Percentiles rank a stretch among this genome's conserved stretches.
Conservation (phyloP, 768 basidiomycete genomes). For the Galerina sulciceps region DNA sequence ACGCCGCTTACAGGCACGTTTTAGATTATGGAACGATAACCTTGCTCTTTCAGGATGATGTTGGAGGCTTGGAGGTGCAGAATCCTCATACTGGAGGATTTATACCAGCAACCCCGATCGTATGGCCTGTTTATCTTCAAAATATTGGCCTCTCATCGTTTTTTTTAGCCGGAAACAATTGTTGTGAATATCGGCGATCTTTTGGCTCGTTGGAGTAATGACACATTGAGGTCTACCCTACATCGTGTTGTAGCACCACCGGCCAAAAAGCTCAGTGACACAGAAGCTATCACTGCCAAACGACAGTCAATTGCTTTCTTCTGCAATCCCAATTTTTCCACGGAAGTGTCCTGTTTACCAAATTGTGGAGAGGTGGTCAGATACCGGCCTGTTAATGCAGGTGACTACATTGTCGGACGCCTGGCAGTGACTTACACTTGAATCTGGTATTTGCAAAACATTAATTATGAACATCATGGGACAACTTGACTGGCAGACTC, state of each 20-base stretch:
- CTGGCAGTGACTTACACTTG: constrained; percentile 61
- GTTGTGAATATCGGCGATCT: constrained; percentile 86
- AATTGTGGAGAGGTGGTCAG: constrained; percentile 62
- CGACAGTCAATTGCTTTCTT: constrained; percentile 89
- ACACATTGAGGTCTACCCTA: constrained; percentile 76
- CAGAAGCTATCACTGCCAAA: constrained; percentile 59
- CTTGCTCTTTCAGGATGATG: constrained; percentile 78
- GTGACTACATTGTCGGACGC: constrained; percentile 77
- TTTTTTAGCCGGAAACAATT: constrained; percentile 70
- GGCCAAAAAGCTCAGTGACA: constrained; percentile 47
- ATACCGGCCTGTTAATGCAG: constrained; percentile 74
- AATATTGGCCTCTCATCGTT: neutral
- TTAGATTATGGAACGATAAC: constrained; percentile 84
- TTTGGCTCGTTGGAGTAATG: constrained; percentile 83
- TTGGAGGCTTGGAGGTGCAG: constrained; percentile 83
- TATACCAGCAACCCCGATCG: constrained; percentile 76
- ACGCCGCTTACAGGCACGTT: neutral
- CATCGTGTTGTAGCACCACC: constrained; percentile 84
- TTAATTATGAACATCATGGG: neutral
- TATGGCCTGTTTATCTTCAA: constrained; percentile 35
- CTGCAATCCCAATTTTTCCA: constrained; percentile 78
- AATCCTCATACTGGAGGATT: constrained; percentile 77
- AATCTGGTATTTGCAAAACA: neutral
- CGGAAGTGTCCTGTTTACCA: constrained; percentile 73
- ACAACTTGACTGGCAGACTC: neutral